A percentile compares a stretch with the other conserved stretches of the same genome.
phyloP scores from a whole-genome alignment of 805 yeast species.

The Alloascoidea hylecoeti region DNA sequence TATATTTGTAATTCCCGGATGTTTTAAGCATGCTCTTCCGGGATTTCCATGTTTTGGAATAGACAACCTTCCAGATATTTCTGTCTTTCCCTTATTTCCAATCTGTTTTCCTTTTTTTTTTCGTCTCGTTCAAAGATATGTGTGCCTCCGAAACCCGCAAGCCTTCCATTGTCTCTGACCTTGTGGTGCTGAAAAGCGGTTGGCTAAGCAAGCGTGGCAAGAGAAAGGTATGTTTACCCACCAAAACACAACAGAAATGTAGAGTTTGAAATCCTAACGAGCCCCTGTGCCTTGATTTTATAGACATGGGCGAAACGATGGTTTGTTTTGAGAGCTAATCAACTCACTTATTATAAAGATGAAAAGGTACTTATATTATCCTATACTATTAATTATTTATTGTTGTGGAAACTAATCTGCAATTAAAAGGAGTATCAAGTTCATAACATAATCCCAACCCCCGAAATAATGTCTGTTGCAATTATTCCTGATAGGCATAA shows the following conservation, averaged over 20 bases:
- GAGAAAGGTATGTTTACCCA: slow-evolving; percentile 6
- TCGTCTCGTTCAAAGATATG: no score
- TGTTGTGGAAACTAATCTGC: no score
- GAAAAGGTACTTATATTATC: slow-evolving; percentile 10
- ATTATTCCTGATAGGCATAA: slow-evolving; percentile 11
- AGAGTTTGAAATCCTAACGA: not conserved
- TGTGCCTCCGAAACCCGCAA: slow-evolving; percentile 24
- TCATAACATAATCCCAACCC: slow-evolving; percentile 13
- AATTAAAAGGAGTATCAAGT: slow-evolving; percentile 19
- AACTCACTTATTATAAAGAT: slow-evolving; percentile 18
- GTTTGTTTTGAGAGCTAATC: slow-evolving; percentile 19
- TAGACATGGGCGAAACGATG: slow-evolving; percentile 18
- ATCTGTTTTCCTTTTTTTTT: no score
- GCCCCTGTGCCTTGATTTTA: not conserved
- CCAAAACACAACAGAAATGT: not conserved
- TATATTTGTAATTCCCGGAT: no score
- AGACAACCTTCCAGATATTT: no score
- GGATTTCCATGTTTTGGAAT: no score
- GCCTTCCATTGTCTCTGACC: slow-evolving; percentile 18
- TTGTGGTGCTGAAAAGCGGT: slow-evolving; percentile 14
- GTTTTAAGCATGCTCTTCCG: no score
- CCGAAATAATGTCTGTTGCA: slow-evolving; percentile 19
- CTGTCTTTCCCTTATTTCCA: no score
- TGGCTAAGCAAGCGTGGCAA: slow-evolving; percentile 16
- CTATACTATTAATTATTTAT: no score